Evolutionary conservation across 2,329 filamentous ascomycete genomes (phyloP).

Genomic region (Akanthomyces lecanii): DNA sequence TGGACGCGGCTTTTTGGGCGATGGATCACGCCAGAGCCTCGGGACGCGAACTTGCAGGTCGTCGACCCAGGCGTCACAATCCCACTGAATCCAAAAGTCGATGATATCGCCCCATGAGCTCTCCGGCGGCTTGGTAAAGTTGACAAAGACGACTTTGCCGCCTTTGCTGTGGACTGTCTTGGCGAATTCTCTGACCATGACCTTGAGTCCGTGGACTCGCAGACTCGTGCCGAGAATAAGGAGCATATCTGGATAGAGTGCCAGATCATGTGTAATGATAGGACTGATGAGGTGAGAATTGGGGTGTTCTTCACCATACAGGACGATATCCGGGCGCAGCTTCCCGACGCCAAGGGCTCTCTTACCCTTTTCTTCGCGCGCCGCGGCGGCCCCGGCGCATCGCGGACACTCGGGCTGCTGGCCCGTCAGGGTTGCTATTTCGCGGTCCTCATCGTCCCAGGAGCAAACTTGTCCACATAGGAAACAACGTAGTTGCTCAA

Average conservation of each 20-base stretch:
- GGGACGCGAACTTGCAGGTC: slow-evolving; percentile 58
- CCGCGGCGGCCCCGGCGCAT: slow-evolving; percentile 59
- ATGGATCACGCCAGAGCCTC: slow-evolving; percentile 54
- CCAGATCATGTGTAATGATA: slow-evolving; percentile 64
- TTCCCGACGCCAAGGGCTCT: slow-evolving; percentile 63
- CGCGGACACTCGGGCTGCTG: slow-evolving; percentile 64
- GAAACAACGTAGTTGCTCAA: slow-evolving; percentile 61
- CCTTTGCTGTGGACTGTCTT: slow-evolving; percentile 65
- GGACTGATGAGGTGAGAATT: slow-evolving; percentile 63
- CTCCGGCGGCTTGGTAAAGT: slow-evolving; percentile 66
- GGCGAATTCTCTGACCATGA: slow-evolving; percentile 67
- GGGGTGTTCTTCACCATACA: slow-evolving; percentile 72
- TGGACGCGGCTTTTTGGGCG: slow-evolving; percentile 35
- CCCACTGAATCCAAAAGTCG: slow-evolving; percentile 71
- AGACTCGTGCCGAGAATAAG: slow-evolving; percentile 69
- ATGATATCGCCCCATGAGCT: slow-evolving; percentile 70
- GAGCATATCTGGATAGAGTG: slow-evolving; percentile 60
- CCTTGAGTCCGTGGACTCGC: slow-evolving; percentile 66
- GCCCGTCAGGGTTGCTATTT: slow-evolving; percentile 56
- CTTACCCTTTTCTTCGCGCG: slow-evolving; percentile 61
- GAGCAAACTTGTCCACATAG: slow-evolving; percentile 53
- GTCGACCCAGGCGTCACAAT: slow-evolving; percentile 68
- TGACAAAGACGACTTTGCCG: slow-evolving; percentile 69
- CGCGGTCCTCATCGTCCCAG: slow-evolving; percentile 56
- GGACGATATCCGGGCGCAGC: slow-evolving; percentile 66